Base-by-base conservation (phyloP, 257 asterid genomes). In the Orobanche coerulescens region DNA sequence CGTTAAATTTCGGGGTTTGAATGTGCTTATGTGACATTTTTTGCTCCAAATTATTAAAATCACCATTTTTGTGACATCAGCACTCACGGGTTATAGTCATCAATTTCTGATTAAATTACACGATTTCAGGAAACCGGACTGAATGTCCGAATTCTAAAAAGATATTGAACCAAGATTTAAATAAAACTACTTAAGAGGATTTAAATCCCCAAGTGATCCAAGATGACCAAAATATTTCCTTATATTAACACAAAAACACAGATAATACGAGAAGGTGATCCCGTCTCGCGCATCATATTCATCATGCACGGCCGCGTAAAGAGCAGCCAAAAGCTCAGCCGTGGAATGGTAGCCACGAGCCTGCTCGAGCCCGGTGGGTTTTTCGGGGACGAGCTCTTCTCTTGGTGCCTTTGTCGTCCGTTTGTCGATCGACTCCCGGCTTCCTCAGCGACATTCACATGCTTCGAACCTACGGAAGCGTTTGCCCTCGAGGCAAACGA, bases 361-460 rank as follows among this genome's bases (percentile, higher is more conserved):
- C 49, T 64, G 2, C 81, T 91, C 0, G 77, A 80, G 73, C 90
- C 95, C 0, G 97, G 97, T 2, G 94, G 95, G 1, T 91, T 85
- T 57, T 78, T 91, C 6, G 97, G 97, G 6, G 97, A 91, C 24
- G 97, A 91, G 47, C 96, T 91, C 37, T 79, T 90, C 51, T 81
- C 95, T 1, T 91, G 96, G 96, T 87, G 96, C 81, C 87, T 91
- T 5, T 95, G 97, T 4, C 91, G 96, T 26, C 96, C 96, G 16
- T 87, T 91, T n/a, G 48, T 72, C 0, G 90, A 85, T 40, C 68
- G 95, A 47, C 89, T 91, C 26, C 97, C 97, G 10, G 87, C 95
- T 13, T 91, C 95, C 30, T 85, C 95, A 0, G 95, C 97, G 48
- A 85, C 97, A 23, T 87, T 91, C 25, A 80, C 96, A 0, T 87